Evolutionary conservation across 768 basidiomycete genomes (phyloP).

Genomic region (Hebeloma cylindrosporum): DNA sequence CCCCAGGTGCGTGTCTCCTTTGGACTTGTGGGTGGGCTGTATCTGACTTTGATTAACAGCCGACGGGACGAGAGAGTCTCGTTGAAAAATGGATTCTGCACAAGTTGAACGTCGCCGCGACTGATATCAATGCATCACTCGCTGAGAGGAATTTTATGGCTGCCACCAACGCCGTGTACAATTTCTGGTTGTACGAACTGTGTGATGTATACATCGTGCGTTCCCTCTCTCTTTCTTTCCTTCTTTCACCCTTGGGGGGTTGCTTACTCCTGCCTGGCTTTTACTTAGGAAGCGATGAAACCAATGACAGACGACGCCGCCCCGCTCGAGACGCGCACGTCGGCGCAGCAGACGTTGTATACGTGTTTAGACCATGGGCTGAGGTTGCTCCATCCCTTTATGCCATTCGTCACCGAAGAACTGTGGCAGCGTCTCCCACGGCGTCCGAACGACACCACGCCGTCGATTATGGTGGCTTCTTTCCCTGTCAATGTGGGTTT

Average conservation of each 20-base stretch:
- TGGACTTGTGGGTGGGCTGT: neutral
- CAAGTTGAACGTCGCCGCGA: conserved; percentile 82
- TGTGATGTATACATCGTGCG: conserved; percentile 97
- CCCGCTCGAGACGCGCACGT: conserved; percentile 59
- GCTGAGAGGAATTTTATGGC: conserved; percentile 88
- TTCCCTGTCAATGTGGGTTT: conserved; percentile 78
- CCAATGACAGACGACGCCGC: conserved; percentile 88
- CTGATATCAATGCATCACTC: conserved; percentile 73
- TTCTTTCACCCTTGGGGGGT: neutral
- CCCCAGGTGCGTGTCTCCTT: conserved; percentile 50
- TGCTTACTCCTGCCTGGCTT: neutral
- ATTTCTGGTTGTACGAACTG: conserved; percentile 98
- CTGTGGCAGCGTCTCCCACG: conserved; percentile 96
- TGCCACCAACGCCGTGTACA: conserved; percentile 81
- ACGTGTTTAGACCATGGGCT: conserved; percentile 91
- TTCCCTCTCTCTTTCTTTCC: conserved; percentile 4
- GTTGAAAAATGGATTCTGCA: conserved; percentile 96
- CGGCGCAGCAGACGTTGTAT: conserved; percentile 95
- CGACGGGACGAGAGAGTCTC: conserved; percentile 85
- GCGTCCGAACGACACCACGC: conserved; percentile 74
- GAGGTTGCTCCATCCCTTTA: conserved; percentile 92
- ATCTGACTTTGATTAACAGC: conserved; percentile 41
- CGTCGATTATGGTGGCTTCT: conserved; percentile 86
- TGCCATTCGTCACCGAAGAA: conserved; percentile 99
- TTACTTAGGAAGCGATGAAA: conserved; percentile 92